phyloP scores from a whole-genome alignment of 805 yeast species.

The Candida sonorensis region DNA sequence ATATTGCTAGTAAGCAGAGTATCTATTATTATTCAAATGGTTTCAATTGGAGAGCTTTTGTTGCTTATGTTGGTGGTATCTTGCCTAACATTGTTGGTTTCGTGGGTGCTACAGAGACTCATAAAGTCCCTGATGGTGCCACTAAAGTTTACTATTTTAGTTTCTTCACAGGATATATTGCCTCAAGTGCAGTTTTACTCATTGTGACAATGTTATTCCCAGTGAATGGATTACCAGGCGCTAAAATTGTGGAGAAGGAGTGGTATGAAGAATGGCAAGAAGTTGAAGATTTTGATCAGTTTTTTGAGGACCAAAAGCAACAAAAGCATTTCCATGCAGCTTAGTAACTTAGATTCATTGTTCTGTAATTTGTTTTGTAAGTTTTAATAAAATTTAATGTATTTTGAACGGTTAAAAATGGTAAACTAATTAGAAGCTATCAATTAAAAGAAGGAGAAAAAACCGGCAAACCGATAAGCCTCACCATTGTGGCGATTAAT shows the following conservation, averaged over 20 bases:
- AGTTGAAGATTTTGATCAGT: constrained; percentile 53
- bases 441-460: no score
- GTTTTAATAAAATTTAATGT: no score
- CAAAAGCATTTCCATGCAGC: background rate
- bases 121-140: constrained; percentile 70
- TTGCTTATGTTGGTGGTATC: constrained; percentile 75
- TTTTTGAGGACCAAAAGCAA: constrained; percentile 5
- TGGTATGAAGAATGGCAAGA: constrained; percentile 61
- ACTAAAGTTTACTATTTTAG: constrained; percentile 63
- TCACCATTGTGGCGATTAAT: no score
- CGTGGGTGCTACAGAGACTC: constrained; percentile 73
- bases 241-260: constrained; percentile 39
- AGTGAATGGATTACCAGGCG: constrained; percentile 33
- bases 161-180: constrained; percentile 69
- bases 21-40: constrained; percentile 63
- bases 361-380: no score
- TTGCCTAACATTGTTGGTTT: constrained; percentile 83
- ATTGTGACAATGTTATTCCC: constrained; percentile 49
- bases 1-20: constrained; percentile 36
- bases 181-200: constrained; percentile 50
- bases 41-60: constrained; percentile 76
- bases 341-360: no score
- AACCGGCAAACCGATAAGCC: no score
- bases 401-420: no score
- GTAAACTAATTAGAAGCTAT: no score